phyloP scores from a whole-genome alignment of 2,329 filamentous ascomycete genomes.

The Fusarium keratoplasticum region DNA sequence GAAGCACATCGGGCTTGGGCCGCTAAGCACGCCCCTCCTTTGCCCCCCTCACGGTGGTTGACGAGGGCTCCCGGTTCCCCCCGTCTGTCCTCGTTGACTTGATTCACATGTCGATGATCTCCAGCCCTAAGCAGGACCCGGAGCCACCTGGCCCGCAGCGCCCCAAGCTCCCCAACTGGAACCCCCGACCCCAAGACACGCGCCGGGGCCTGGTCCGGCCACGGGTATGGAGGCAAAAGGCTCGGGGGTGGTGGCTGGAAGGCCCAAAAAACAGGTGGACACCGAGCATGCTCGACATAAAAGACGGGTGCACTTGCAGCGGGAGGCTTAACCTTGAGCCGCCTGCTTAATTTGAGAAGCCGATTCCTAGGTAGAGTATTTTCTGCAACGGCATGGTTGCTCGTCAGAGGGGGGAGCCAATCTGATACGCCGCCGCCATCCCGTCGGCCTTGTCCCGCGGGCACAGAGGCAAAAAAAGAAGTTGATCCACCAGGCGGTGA shows the following conservation, averaged over 20 bases:
- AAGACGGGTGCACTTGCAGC: not conserved
- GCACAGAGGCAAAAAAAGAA: constrained; percentile 11
- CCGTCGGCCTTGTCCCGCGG: constrained; percentile 26
- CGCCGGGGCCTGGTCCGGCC: not conserved
- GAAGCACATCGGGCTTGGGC: constrained; percentile 6
- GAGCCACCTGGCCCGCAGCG: constrained; percentile 34
- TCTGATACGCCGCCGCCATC: constrained; percentile 14
- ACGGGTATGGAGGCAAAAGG: not conserved
- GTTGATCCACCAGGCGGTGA: constrained; percentile 38
- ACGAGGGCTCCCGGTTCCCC: constrained; percentile 41
- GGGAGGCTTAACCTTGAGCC: constrained; percentile 12
- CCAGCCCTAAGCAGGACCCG: constrained; percentile 38
- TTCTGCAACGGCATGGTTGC: not conserved
- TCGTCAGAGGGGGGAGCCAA: constrained; percentile 8
- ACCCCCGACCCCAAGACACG: constrained; percentile 23
- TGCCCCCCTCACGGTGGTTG: constrained; percentile 15
- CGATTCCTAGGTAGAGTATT: not conserved
- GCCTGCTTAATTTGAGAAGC: constrained; percentile 5
- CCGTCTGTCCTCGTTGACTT: constrained; percentile 19
- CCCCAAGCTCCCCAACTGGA: constrained; percentile 35
- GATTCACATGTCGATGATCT: constrained; percentile 47
- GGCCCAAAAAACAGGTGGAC: not conserved
- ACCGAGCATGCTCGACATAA: not conserved
- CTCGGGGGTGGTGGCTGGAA: constrained; percentile 2
- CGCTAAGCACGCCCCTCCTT: constrained; percentile 20